Percentiles rank a stretch among this genome's conserved stretches.
Conservation (phyloP, 352 stramenopile genomes). For the Phytophthora palmivora region DNA sequence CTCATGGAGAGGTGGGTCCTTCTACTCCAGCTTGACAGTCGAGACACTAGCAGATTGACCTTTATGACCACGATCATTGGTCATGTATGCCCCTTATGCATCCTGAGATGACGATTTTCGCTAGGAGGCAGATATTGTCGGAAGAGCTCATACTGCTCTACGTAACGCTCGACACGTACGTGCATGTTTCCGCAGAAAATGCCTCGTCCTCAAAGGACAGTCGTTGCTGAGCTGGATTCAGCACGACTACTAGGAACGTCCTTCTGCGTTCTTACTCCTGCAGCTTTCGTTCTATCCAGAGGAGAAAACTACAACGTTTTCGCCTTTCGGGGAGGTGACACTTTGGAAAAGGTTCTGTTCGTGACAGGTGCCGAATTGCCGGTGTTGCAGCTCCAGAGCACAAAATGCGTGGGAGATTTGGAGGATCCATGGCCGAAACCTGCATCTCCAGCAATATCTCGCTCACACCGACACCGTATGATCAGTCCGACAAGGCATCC, state of each 20-base stretch:
- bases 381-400: neutral
- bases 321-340: constrained; percentile 12
- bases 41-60: neutral
- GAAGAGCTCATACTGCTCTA: neutral
- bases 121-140: neutral
- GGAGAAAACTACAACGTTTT: neutral
- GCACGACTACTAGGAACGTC: constrained; percentile 5
- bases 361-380: neutral
- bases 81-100: neutral
- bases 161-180: neutral
- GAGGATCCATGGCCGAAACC: constrained; percentile 25
- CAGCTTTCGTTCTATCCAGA: constrained; percentile 2
- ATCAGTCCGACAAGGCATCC: constrained; percentile 6
- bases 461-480: constrained; percentile 21
- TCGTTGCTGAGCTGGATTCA: constrained; percentile 18
- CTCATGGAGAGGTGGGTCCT: neutral
- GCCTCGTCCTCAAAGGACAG: constrained; percentile 11
- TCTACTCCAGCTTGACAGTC: neutral
- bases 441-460: constrained; percentile 33
- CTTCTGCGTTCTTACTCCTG: constrained; percentile 6
- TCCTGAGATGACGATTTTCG: neutral
- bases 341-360: neutral
- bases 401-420: constrained; percentile 18
- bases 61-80: neutral
- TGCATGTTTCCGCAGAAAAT: constrained; percentile 11